These are phyloP conservation scores for Hibiscus syriacus DNA, from an alignment of 345 rosid species.

Conservation along the genomic window DNA sequence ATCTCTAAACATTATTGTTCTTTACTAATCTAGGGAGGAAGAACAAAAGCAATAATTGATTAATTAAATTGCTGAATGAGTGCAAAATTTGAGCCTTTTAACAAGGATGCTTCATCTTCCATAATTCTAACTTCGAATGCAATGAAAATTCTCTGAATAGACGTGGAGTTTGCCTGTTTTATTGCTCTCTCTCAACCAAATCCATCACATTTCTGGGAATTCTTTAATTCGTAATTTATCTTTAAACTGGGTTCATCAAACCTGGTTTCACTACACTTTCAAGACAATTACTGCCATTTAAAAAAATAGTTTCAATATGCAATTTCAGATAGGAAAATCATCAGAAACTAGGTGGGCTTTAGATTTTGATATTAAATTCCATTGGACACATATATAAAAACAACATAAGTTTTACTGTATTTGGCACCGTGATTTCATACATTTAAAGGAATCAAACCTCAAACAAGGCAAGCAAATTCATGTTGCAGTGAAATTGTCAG, in stretches of 20 bases:
- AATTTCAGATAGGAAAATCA: not conserved
- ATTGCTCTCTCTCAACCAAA: not conserved
- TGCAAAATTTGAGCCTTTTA: slow-evolving; percentile 4
- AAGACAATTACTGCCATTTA: not conserved
- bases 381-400: slow-evolving; percentile 3
- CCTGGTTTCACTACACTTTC: not conserved
- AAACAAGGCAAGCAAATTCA: not conserved
- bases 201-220: not conserved
- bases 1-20: no score
- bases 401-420: no score
- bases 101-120: not conserved
- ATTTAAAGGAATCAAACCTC: not conserved
- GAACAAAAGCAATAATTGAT: not conserved
- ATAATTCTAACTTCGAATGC: not conserved
- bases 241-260: not conserved
- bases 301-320: not conserved
- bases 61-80: not conserved
- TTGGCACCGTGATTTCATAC: no score
- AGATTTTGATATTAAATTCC: not conserved
- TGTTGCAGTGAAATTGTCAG: no score
- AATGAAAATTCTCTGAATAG: not conserved
- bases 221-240: not conserved
- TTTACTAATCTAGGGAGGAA: not conserved
- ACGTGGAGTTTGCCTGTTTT: not conserved
- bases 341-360: not conserved